Evolutionary conservation across 139 green algal genomes (phyloP), one percentile per base, ranked within the genome.

Genomic region (Deuterostichococcus epilithicus): DNA sequence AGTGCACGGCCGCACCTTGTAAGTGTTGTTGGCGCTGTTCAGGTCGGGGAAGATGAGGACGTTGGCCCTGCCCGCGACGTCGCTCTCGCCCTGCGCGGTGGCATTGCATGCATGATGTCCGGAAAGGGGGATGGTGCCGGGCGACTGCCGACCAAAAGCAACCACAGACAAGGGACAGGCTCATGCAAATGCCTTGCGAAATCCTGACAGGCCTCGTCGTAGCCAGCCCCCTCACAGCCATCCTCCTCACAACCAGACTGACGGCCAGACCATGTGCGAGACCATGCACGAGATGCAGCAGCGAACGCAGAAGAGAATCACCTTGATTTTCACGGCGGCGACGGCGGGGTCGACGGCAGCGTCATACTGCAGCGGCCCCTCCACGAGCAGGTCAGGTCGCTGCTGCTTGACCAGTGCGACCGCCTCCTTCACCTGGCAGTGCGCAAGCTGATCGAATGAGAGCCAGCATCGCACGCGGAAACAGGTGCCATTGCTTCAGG

Each of bases 1-100:
- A 23, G 42, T 52, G 42, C 30, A n/a, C 5, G 60, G 30, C 15
- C 60, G 8, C 33, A 78, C 90, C 85, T 96, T 96, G 89, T 96
- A 96, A 0, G 89, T 93, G 88, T 95, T 96, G 81, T 96, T 96
- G 73, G 90, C 92, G 0, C 92, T 94, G 84, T 97, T 96, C 33
- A 97, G 88, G 78, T 97, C 93, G 26, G 94, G 94, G 89, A 97
- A 98, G 28, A 98, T 87, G 75, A 91, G 91, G 15, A 97, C 91
- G 1, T 77, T 96, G 36, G 93, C 93, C 65, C 85, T 78, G 4
- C 90, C 93, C 33, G 93, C 93, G 77, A 97, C 93, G 73, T 90
- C 79, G 66, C 71, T 88, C 5, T 76, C 63, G 34, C 68, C 77
- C 78, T 63, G 52, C 52, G 18, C 10, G 5, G 52, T 3, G 52